Conservation (phyloP, 257 asterid species). For the Solanum tarijense region DNA sequence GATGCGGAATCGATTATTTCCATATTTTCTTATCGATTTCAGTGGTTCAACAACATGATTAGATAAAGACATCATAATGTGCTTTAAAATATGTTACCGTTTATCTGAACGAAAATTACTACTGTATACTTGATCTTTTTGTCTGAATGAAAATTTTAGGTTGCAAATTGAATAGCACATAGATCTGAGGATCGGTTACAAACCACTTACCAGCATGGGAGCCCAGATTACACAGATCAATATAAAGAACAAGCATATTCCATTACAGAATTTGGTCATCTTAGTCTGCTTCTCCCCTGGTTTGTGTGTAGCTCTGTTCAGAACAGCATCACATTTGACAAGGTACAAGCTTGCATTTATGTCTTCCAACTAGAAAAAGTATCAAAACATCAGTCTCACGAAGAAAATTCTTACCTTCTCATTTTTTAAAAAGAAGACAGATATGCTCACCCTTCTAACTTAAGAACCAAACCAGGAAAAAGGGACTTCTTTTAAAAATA, state of each 20-base stretch:
- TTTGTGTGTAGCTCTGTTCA: conserved; percentile 82
- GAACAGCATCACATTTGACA: conserved; percentile 86
- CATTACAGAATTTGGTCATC: conserved; percentile 92
- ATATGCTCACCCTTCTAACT: neutral
- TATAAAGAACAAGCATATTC: conserved; percentile 80
- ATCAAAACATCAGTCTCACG: conserved; percentile 12
- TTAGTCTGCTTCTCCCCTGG: conserved; percentile 88
- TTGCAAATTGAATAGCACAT: neutral
- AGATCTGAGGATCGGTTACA: neutral
- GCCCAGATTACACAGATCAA: conserved; percentile 96
- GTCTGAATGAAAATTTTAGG: neutral
- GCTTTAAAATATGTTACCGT: neutral
- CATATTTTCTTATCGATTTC: neutral
- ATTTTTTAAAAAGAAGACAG: neutral
- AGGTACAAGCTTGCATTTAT: conserved; percentile 96
- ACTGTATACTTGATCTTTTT: neutral
- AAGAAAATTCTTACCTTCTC: neutral
- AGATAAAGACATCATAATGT: neutral
- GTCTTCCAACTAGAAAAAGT: conserved; percentile 78
- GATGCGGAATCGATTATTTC: neutral
- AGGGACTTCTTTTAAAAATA: neutral
- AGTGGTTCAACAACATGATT: neutral
- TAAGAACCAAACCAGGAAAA: neutral
- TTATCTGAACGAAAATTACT: neutral
- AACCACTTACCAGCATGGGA: conserved; percentile 88